A percentile compares a stretch with the other conserved stretches of the same genome.
Conservation (phyloP, 805 yeast species). For the Blastobotrys americana region DNA sequence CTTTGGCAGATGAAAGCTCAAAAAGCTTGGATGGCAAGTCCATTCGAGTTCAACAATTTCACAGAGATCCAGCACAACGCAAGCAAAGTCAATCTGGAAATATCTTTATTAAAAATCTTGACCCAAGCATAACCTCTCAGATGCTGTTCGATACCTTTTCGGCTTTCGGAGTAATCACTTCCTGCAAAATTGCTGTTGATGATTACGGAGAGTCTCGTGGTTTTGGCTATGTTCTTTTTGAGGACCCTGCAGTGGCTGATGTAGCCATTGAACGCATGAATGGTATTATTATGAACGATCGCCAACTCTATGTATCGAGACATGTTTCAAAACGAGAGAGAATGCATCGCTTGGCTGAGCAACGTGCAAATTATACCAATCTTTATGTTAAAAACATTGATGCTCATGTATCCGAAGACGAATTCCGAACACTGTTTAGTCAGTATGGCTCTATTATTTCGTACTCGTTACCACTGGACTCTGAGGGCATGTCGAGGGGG, state of each 20-base stretch:
- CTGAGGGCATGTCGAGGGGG: slow-evolving; percentile 38
- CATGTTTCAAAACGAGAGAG: slow-evolving; percentile 62
- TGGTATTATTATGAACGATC: slow-evolving; percentile 34
- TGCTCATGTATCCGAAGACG: slow-evolving; percentile 31
- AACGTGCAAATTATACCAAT: slow-evolving; percentile 43
- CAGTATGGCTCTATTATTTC: slow-evolving; percentile 44
- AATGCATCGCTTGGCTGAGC: slow-evolving; percentile 39
- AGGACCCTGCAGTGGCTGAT: slow-evolving; percentile 51
- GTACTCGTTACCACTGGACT: slow-evolving; percentile 45
- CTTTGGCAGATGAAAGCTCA: slow-evolving; percentile 74
- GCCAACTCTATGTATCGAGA: slow-evolving; percentile 44
- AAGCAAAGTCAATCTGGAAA: slow-evolving; percentile 64
- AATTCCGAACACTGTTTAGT: slow-evolving; percentile 38
- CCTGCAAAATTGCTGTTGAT: slow-evolving; percentile 43
- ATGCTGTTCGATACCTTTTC: slow-evolving; percentile 46
- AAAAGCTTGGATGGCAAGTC: slow-evolving; percentile 74
- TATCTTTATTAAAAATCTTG: slow-evolving; percentile 47
- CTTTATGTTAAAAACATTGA: slow-evolving; percentile 51
- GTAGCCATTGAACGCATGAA: slow-evolving; percentile 52
- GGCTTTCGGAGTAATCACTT: slow-evolving; percentile 43
- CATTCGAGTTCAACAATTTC: slow-evolving; percentile 91
- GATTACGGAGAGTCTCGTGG: slow-evolving; percentile 42
- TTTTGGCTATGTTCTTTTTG: slow-evolving; percentile 64
- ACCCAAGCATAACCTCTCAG: slow-evolving; percentile 46
- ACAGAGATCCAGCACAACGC: slow-evolving; percentile 81